These are phyloP conservation scores for Ceriops tagal DNA, from an alignment of 345 rosid species.

Conservation along the genomic window DNA sequence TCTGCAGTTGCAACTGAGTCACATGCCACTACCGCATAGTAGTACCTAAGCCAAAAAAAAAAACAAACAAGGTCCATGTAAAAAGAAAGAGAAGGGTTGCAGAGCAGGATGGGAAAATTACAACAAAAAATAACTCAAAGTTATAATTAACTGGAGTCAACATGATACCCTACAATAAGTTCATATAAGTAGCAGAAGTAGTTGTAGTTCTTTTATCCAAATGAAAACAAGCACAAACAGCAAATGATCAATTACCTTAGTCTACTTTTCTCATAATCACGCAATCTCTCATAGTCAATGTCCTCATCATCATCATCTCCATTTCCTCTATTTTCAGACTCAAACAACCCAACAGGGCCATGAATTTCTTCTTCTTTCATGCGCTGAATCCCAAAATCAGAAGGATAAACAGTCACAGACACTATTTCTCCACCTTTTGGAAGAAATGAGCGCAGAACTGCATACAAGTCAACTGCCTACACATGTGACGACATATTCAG, in stretches of 20 bases:
- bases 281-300: constrained; percentile 56
- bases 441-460: constrained; percentile 66
- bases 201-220: neutral
- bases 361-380: constrained; percentile 93
- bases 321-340: constrained; percentile 37
- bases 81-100: neutral
- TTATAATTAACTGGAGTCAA: no score
- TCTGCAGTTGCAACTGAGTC: constrained; percentile 82
- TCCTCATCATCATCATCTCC: constrained; percentile 34
- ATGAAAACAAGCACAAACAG: neutral
- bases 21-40: constrained; percentile 81
- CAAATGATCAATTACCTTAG: constrained; percentile 47
- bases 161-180: no score
- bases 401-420: constrained; percentile 80
- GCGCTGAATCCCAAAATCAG: constrained; percentile 81
- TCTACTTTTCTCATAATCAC: constrained; percentile 75
- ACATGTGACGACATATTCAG: constrained; percentile 8
- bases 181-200: neutral
- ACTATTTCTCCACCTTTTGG: constrained; percentile 72
- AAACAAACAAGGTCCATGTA: neutral
- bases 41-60: constrained; percentile 48
- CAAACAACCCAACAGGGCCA: constrained; percentile 83
- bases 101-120: neutral
- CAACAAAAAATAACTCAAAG: neutral
- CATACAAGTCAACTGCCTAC: constrained; percentile 84